Evolutionary conservation across 148 eudicot species (phyloP).

Genomic region (Spergularia marina): DNA sequence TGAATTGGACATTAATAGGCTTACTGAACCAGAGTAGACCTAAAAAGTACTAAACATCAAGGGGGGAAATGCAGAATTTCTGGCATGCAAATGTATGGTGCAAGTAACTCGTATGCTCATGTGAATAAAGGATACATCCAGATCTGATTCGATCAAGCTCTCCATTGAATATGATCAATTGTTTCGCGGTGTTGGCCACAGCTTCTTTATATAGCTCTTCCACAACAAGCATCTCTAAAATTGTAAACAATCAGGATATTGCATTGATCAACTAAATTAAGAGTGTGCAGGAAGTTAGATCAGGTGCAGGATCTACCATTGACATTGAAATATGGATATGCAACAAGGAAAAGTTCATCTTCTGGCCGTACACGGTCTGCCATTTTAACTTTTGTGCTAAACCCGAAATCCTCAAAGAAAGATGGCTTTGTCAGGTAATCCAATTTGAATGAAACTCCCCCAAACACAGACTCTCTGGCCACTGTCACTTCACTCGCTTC

Average conservation of each 20-base stretch:
- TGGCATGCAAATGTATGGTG: too few species aligned
- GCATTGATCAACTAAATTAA: neutral
- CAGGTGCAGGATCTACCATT: constrained; percentile 50
- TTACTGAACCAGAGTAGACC: too few species aligned
- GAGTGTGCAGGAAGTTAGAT: neutral
- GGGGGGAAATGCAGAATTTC: too few species aligned
- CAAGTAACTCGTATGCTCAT: neutral
- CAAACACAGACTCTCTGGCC: constrained; percentile 72
- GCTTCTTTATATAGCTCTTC: constrained; percentile 96
- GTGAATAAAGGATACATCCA: constrained; percentile 83
- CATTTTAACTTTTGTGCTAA: constrained; percentile 74
- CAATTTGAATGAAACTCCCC: constrained; percentile 81
- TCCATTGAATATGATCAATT: constrained; percentile 87
- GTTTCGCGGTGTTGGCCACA: constrained; percentile 54
- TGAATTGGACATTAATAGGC: too few species aligned
- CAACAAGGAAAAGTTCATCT: constrained; percentile 86
- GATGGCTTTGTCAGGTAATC: constrained; percentile 98
- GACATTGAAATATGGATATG: constrained; percentile 93
- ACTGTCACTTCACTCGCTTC: constrained; percentile 90
- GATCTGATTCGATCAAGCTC: constrained; percentile 98
- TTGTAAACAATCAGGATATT: neutral
- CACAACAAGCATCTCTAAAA: constrained; percentile 92
- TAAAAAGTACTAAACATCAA: too few species aligned
- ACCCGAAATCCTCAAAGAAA: constrained; percentile 87
- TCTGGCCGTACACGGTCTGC: constrained; percentile 84